A percentile compares a stretch with the other conserved stretches of the same genome.
These are phyloP conservation scores for Amylostereum areolatum DNA, from an alignment of 1,284 basidiomycete genomes.

Conservation along the genomic window DNA sequence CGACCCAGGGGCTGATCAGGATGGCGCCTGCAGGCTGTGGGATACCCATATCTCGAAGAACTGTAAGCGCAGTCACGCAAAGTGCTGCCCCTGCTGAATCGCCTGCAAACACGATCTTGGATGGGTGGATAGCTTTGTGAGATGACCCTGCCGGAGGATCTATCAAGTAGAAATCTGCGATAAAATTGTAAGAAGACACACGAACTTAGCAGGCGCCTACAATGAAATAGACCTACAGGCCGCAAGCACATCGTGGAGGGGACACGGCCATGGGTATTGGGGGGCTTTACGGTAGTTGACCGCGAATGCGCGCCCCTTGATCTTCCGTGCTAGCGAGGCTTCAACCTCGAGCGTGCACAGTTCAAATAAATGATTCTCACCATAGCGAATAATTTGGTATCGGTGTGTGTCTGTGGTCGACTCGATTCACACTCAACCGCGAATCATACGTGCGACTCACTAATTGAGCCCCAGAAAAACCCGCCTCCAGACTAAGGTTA, in stretches of 20 bases:
- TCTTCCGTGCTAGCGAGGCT: conserved; percentile 51
- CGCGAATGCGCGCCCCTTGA: conserved; percentile 63
- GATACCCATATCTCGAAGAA: conserved; percentile 72
- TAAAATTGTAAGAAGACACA: not conserved
- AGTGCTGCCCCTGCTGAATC: conserved; percentile 84
- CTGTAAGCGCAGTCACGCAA: conserved; percentile 59
- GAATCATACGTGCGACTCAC: conserved; percentile 27
- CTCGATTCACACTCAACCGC: no score
- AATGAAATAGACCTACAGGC: conserved; percentile 43
- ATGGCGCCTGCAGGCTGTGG: conserved; percentile 74
- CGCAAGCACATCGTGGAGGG: conserved; percentile 74
- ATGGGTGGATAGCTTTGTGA: conserved; percentile 65
- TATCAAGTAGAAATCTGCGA: conserved; percentile 72
- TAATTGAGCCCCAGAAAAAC: conserved; percentile 64
- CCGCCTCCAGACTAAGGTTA: conserved; percentile 33
- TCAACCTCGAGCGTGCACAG: not conserved
- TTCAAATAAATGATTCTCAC: conserved; percentile 23
- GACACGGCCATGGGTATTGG: conserved; percentile 86
- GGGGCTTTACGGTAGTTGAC: conserved; percentile 69
- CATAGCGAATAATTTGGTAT: conserved; percentile 58
- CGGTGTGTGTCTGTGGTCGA: conserved; percentile 56
- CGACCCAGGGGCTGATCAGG: conserved; percentile 78
- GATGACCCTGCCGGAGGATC: conserved; percentile 64
- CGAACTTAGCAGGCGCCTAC: no score
- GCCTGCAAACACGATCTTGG: conserved; percentile 76